A percentile compares a stretch with the other conserved stretches of the same genome.
Evolutionary conservation across 345 rosid genomes (phyloP).

Genomic region (Lepidium africanum): DNA sequence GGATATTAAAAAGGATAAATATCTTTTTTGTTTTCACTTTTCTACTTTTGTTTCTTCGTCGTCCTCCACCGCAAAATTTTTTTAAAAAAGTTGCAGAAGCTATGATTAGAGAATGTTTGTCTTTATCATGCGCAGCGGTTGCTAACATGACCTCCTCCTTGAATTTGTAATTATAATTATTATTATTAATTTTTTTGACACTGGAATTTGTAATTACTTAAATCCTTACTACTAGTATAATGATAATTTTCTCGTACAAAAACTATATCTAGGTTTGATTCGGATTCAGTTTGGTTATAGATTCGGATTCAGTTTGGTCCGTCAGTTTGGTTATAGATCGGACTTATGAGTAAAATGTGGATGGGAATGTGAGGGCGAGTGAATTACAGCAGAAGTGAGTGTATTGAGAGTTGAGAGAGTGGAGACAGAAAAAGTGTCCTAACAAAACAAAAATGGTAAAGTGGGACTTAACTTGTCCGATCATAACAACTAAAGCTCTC

Average conservation of each 20-base stretch:
- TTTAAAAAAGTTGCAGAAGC: neutral
- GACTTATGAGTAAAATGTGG: neutral
- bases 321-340: neutral
- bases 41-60: neutral
- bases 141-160: constrained; percentile 31
- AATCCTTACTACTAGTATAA: constrained; percentile 9
- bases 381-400: constrained; percentile 11
- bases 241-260: neutral
- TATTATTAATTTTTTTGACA: no score
- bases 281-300: neutral
- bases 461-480: constrained; percentile 25
- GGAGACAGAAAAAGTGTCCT: constrained; percentile 21
- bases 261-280: neutral
- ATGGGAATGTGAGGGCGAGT: constrained; percentile 4
- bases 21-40: neutral
- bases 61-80: neutral
- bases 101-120: constrained; percentile 2
- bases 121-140: constrained; percentile 7
- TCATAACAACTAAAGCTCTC: constrained; percentile 32
- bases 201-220: no score
- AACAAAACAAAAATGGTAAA: constrained; percentile 18
- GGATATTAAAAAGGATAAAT: neutral
- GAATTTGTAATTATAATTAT: constrained; percentile 27
- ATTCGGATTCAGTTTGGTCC: no score
- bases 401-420: neutral